phyloP scores from a whole-genome alignment of 306 rosid genomes.

The Quercus gilva region DNA sequence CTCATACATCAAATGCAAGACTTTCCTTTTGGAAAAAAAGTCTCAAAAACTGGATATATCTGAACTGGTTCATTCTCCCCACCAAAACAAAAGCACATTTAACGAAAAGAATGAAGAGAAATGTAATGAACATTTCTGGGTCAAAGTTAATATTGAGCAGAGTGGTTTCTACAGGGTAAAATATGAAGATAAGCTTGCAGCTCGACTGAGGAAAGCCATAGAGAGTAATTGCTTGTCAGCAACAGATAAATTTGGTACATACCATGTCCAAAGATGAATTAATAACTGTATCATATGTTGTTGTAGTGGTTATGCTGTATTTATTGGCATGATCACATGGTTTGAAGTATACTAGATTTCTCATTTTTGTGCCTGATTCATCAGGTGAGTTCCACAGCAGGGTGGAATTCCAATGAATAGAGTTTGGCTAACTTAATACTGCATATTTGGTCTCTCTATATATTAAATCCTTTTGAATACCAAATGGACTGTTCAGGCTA shows the following conservation, averaged over 20 bases:
- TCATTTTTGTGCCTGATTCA: not conserved
- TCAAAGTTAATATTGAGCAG: conserved; percentile 54
- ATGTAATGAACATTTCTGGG: conserved; percentile 37
- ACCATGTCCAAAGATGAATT: not conserved
- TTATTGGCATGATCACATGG: not conserved
- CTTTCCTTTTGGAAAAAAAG: conserved; percentile 42
- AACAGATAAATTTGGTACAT: conserved; percentile 52
- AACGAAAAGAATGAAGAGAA: conserved; percentile 17
- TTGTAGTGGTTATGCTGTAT: not conserved
- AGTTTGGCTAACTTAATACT: not conserved
- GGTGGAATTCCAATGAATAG: not conserved
- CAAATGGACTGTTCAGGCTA: not conserved
- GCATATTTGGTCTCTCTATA: not conserved
- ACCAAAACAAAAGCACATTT: conserved; percentile 13
- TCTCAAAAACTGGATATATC: conserved; percentile 41
- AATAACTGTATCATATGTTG: not conserved
- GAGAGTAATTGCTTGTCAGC: conserved; percentile 43
- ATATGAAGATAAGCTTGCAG: conserved; percentile 51
- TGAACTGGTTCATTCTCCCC: conserved; percentile 25
- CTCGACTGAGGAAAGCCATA: conserved; percentile 47
- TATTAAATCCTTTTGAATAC: not conserved
- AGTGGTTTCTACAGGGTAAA: conserved; percentile 64
- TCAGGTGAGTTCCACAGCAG: not conserved
- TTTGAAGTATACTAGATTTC: not conserved
- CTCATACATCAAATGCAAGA: conserved; percentile 38